These are phyloP conservation scores for Colletotrichum eremochloae DNA, from an alignment of 2,329 filamentous ascomycete genomes.

Conservation along the genomic window DNA sequence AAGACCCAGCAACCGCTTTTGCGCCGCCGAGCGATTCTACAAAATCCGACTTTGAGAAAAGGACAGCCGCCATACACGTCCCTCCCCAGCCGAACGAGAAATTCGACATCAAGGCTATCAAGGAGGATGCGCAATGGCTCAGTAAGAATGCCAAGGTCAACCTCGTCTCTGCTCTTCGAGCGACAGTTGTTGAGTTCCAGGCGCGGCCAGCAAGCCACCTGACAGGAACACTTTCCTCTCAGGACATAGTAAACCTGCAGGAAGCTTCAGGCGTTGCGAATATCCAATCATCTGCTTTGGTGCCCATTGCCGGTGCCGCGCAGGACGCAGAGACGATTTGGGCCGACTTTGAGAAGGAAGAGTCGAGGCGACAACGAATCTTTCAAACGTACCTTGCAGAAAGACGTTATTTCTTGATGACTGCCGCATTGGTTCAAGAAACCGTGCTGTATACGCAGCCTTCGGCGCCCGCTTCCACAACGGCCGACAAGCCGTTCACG, in stretches of 20 bases:
- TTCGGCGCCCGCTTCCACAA: constrained; percentile 32
- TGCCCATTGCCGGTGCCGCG: constrained; percentile 64
- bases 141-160: constrained; percentile 83
- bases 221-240: constrained; percentile 78
- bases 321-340: constrained; percentile 68
- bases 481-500: constrained; percentile 26
- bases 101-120: constrained; percentile 83
- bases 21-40: constrained; percentile 71
- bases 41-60: constrained; percentile 82
- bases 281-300: constrained; percentile 68
- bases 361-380: constrained; percentile 75
- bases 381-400: constrained; percentile 80
- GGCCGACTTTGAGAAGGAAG: constrained; percentile 71
- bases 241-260: constrained; percentile 82
- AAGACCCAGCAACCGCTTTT: constrained; percentile 78
- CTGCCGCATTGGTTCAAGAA: constrained; percentile 68
- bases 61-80: constrained; percentile 88
- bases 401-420: constrained; percentile 75
- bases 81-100: constrained; percentile 75
- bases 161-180: constrained; percentile 83
- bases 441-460: constrained; percentile 59
- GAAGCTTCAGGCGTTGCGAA: constrained; percentile 78
- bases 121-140: constrained; percentile 88
- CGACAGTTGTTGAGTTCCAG: constrained; percentile 88
- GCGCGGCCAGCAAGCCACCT: constrained; percentile 80